A percentile compares a stretch with the other conserved stretches of the same genome.
These are phyloP conservation scores for Termitomyces sp. DNA, from an alignment of 768 basidiomycete genomes.

Conservation along the genomic window DNA sequence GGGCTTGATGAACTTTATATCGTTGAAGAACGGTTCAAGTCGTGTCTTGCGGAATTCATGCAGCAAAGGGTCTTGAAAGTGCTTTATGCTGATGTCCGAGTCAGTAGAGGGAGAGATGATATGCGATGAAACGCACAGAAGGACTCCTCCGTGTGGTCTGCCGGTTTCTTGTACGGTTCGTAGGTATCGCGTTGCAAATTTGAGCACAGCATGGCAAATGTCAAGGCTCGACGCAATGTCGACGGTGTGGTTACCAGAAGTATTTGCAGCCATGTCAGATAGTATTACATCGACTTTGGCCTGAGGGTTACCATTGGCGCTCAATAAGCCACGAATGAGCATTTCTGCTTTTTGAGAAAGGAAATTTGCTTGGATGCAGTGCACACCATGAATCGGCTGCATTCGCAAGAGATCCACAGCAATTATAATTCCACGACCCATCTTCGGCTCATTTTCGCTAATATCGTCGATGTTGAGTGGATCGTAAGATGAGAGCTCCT, in stretches of 20 bases:
- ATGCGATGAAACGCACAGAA: slow-evolving; percentile 42
- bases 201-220: slow-evolving; percentile 69
- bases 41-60: slow-evolving; percentile 55
- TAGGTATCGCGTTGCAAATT: slow-evolving; percentile 56
- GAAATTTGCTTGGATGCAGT: slow-evolving; percentile 75
- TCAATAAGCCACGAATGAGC: slow-evolving; percentile 34
- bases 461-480: slow-evolving; percentile 38
- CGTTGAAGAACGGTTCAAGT: slow-evolving; percentile 59
- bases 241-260: slow-evolving; percentile 58
- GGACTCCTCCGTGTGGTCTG: slow-evolving; percentile 39
- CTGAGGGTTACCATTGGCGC: slow-evolving; percentile 19
- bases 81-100: slow-evolving; percentile 59
- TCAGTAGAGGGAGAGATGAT: not conserved
- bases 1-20: slow-evolving; percentile 74
- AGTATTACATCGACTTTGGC: slow-evolving; percentile 73
- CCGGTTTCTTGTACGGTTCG: slow-evolving; percentile 39
- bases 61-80: slow-evolving; percentile 73
- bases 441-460: not conserved
- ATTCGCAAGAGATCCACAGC: slow-evolving; percentile 82
- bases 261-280: slow-evolving; percentile 88
- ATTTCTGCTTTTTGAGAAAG: slow-evolving; percentile 46
- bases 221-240: slow-evolving; percentile 69
- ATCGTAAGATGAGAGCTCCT: slow-evolving; percentile 22
- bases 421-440: slow-evolving; percentile 39
- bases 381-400: slow-evolving; percentile 64